These are phyloP conservation scores for Pseudogymnoascus sp. DNA, from an alignment of 2,329 filamentous ascomycete genomes.

Conservation along the genomic window DNA sequence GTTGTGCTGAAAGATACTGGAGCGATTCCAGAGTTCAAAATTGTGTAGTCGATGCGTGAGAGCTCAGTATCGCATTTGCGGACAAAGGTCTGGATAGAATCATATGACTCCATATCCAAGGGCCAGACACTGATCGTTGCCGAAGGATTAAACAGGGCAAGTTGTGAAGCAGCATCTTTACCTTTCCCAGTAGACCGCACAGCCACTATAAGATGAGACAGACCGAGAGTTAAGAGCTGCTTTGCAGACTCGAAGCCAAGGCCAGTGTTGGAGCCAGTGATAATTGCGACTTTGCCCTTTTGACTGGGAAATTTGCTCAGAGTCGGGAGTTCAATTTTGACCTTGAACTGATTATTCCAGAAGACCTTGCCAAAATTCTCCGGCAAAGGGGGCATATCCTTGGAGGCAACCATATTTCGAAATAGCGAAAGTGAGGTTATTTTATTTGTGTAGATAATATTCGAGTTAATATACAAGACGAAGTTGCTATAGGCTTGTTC, in stretches of 20 bases:
- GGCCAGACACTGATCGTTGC: slow-evolving; percentile 40
- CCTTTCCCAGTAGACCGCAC: slow-evolving; percentile 38
- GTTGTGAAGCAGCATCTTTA: slow-evolving; percentile 30
- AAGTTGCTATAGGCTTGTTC: neutral
- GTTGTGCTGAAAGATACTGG: slow-evolving; percentile 10
- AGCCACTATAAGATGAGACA: slow-evolving; percentile 39
- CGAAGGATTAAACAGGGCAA: slow-evolving; percentile 26
- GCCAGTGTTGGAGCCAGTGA: slow-evolving; percentile 42
- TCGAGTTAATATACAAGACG: neutral
- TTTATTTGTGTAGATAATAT: neutral
- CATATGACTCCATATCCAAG: slow-evolving; percentile 41
- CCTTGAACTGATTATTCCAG: slow-evolving; percentile 10
- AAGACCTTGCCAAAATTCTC: slow-evolving; percentile 8
- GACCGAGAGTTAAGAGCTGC: slow-evolving; percentile 32
- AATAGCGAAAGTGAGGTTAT: neutral
- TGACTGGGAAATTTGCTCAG: neutral
- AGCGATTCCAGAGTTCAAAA: slow-evolving; percentile 37
- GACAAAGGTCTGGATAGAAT: slow-evolving; percentile 37
- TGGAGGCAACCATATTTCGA: slow-evolving; percentile 8
- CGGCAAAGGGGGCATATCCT: slow-evolving; percentile 9
- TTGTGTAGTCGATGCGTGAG: slow-evolving; percentile 34
- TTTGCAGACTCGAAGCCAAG: slow-evolving; percentile 36
- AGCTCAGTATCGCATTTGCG: slow-evolving; percentile 27
- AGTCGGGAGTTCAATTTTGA: slow-evolving; percentile 9
- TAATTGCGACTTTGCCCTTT: slow-evolving; percentile 30